Evolutionary conservation across 148 eudicot species (phyloP), one percentile per base, ranked within the genome.

Genomic region (Spergularia bocconei): DNA sequence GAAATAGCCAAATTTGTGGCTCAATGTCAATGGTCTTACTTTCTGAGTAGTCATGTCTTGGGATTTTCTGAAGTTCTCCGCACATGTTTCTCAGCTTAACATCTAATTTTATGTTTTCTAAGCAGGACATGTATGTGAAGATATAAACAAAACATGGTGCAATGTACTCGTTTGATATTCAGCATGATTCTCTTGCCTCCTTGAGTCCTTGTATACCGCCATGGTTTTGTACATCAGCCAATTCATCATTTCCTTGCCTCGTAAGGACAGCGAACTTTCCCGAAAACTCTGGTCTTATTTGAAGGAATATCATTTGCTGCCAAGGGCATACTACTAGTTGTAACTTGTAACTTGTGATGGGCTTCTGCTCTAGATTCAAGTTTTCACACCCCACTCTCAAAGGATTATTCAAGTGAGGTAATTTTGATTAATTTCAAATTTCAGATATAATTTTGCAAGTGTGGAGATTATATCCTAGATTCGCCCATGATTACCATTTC

Each of bases 191-290:
- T 63, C 63, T 50, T 6, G 8, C 48, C 48, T 44, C 10, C 48
- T 50, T 6, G 8, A 8, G 9, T 44, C 10, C 48, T 70, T 75
- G 61, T 50, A 48, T 44, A 36, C 25, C 52, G 54, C 13, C 44
- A 48, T 48, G 11, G 25, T 48, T 79, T 7, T 53, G 68, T 79
- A 68, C 54, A 62, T 53, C 48, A 58, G 41, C 71, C 38, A 44
- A 47, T 67, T 55, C 53, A 39, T 61, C 39, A 20, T 17, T 52
- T 4, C 63, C 39, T 69, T 53, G 54, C 63, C 21, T 61, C 16
- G 33, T 29, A 44, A 6, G 48, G 48, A 44, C 7, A 44, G 48
- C 5, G 9, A 44, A 0, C 7, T 44, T 16, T 13, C 23, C 25
- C 60, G 36, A 57, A 0, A 56, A 41, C 2, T 29, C 36, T 2